Evolutionary conservation across 148 eudicot genomes (phyloP), one percentile per base, ranked within the genome.

Genomic region (Vaccinium corymbosum): DNA sequence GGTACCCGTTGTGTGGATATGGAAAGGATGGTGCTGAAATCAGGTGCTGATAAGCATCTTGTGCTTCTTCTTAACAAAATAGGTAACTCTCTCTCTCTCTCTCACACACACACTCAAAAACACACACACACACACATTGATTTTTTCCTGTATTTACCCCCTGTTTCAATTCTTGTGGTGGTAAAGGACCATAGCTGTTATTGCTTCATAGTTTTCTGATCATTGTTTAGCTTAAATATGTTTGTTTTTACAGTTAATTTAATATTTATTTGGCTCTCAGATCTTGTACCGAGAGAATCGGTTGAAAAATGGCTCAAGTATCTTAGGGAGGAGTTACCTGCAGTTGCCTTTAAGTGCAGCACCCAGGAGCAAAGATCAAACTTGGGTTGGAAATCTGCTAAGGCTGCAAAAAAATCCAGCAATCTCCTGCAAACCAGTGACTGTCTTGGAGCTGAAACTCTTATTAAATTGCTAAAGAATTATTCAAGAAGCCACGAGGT

Each of bases 231-330:
- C 1, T 3, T 50, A 19, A 50, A 38, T 70, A 25, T 51, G 10
- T 48, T 70, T 32, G 25, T 27, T 4, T 32, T 52, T 13, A 25
- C 14, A 48, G 4, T 29, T 53, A 72, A 0, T 27, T 72, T 13
- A 32, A 53, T 35, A 10, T 83, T 11, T 19, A 38, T 81, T 27
- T 83, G 35, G 81, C 57, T 83, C 15, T 27, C 91, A 97, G 99
- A 97, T 94, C 99, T 97, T 59, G 92, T 97, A 27, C 99, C 98
- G 48, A 91, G 98, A 78, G 99, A 95, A 90, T 90, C 98, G 80
- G 99, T 87, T 56, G 98, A 97, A 83, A 97, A 97, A 90, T 97
- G 99, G 99, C 98, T 97, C 75, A 97, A 94, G 89, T 97, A 97
- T 90, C 93, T 97, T n/a, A 88, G 98, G 79, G 98, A 95, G 88